Base-by-base conservation (phyloP, 345 rosid species). In the Hypericum androsaemum region DNA sequence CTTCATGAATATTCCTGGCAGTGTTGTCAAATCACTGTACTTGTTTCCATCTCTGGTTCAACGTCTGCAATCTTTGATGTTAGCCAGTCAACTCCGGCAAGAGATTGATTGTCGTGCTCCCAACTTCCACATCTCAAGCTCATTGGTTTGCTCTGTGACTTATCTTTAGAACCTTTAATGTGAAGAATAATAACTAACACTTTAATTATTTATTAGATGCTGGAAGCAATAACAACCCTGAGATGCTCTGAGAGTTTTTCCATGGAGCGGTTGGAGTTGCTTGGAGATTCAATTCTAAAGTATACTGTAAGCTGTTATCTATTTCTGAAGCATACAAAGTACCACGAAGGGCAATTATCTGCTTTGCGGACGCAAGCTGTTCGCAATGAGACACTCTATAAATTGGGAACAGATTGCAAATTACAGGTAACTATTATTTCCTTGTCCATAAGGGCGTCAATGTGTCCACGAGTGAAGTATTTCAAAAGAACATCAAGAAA, bases 271-370 rank as follows among this genome's bases (percentile, higher is more conserved):
- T 59, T 90, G 73, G 98, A 87, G 70, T 69, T 87, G 64, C 92
- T 90, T 5, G 98, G 98, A n/a, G 98, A 90, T 71, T 90, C 98
- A 5, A 82, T 87, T 53, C 66, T 90, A 42, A 90, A 87, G 72
- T 90, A 82, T 72, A 80, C 74, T 45, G 81, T 76, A 48, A 81
- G 95, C 67, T 84, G 85, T 63, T 62, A 79, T 64, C 76, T 84
- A 50, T 90, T 66, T 74, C 81, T 90, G 51, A 82, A 60, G 58
- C 64, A 82, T 71, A 85, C 88, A 7, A 54, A 59, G 15, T 76
- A 79, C 57, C 65, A 90, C 13, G 96, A 90, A 60, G 96, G 98
- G 37, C 72, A 84, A 28, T 65, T 90, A 69, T 49, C 88, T 40
- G 52, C 57, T 41, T 45, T 11, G 51, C 75, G 95, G 53, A 59